Percentiles rank a stretch among this genome's conserved stretches.
Conservation (phyloP, 257 asterid genomes). For the Haberlea rhodopensis region DNA sequence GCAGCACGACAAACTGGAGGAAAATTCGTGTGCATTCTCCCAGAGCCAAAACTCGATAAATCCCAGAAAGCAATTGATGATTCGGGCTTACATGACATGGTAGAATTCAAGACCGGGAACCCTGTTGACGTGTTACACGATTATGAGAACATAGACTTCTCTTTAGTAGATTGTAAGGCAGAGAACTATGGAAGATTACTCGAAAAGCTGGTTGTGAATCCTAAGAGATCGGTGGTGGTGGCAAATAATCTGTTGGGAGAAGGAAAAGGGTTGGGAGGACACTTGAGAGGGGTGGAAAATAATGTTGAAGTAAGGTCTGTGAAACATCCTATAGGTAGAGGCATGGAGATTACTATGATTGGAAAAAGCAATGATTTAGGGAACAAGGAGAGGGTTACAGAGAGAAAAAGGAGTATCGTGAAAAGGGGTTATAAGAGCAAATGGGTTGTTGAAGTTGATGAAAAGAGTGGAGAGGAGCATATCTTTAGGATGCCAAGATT, state of each 20-base stretch:
- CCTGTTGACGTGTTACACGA: conserved; percentile 44
- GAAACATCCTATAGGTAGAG: conserved; percentile 53
- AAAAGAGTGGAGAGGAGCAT: conserved; percentile 68
- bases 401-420: conserved; percentile 28
- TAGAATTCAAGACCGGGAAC: conserved; percentile 58
- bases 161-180: conserved; percentile 47
- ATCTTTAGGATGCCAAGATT: conserved; percentile 50
- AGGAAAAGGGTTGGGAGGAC: conserved; percentile 41
- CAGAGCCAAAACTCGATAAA: conserved; percentile 34
- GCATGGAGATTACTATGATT: conserved; percentile 62
- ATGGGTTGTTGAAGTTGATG: conserved; percentile 59
- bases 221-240: conserved; percentile 54
- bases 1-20: conserved; percentile 63
- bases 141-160: conserved; percentile 60
- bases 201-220: conserved; percentile 47
- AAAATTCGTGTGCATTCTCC: conserved; percentile 54
- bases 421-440: conserved; percentile 43
- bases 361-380: conserved; percentile 39
- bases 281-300: conserved; percentile 43
- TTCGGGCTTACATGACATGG: conserved; percentile 49
- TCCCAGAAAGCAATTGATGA: conserved; percentile 51
- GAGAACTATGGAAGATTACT: conserved; percentile 36
- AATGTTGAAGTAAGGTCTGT: conserved; percentile 41
- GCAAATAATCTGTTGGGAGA: conserved; percentile 57
- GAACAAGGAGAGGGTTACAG: conserved; percentile 29